These are phyloP conservation scores for Torulaspora indica DNA, from an alignment of 805 yeast genomes.

Conservation along the genomic window DNA sequence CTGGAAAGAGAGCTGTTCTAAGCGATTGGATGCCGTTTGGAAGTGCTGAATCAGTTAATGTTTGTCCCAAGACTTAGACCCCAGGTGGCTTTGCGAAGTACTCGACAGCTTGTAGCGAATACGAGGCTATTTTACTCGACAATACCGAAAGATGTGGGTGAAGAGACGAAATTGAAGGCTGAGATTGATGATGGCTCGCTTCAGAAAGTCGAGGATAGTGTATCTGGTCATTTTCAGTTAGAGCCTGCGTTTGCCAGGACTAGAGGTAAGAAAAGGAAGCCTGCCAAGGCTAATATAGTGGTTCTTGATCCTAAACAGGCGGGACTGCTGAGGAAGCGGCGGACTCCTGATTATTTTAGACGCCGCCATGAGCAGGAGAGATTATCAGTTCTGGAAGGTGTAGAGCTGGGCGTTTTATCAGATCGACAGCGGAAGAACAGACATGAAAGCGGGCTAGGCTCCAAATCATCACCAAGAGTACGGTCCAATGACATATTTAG, in stretches of 20 bases:
- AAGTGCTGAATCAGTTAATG: slow-evolving; percentile 1
- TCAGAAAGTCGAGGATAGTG: background rate
- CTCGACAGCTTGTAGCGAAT: slow-evolving; percentile 2
- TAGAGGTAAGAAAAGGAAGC: slow-evolving; percentile 32
- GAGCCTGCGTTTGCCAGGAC: slow-evolving; percentile 6
- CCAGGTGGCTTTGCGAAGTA: slow-evolving; percentile 2
- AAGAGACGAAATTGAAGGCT: background rate
- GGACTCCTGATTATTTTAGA: slow-evolving; percentile 15
- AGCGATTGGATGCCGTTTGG: slow-evolving; percentile 2
- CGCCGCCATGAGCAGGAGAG: slow-evolving; percentile 6
- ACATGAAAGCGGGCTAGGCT: background rate
- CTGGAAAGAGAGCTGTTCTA: background rate
- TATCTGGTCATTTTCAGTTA: background rate
- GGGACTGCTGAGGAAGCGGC: slow-evolving; percentile 21
- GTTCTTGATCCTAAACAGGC: slow-evolving; percentile 30
- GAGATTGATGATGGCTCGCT: background rate
- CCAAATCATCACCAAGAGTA: background rate
- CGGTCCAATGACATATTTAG: slow-evolving; percentile 13
- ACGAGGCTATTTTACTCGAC: slow-evolving; percentile 7
- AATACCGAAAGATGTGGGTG: background rate
- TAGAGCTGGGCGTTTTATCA: slow-evolving; percentile 17
- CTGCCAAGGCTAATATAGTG: slow-evolving; percentile 26
- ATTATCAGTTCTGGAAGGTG: slow-evolving; percentile 30
- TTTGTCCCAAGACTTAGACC: slow-evolving; percentile 5
- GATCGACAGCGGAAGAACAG: slow-evolving; percentile 4